A percentile compares a stretch with the other conserved stretches of the same genome.
Evolutionary conservation across 352 stramenopile genomes (phyloP).

Genomic region (Phytopythium chamaehyphon): DNA sequence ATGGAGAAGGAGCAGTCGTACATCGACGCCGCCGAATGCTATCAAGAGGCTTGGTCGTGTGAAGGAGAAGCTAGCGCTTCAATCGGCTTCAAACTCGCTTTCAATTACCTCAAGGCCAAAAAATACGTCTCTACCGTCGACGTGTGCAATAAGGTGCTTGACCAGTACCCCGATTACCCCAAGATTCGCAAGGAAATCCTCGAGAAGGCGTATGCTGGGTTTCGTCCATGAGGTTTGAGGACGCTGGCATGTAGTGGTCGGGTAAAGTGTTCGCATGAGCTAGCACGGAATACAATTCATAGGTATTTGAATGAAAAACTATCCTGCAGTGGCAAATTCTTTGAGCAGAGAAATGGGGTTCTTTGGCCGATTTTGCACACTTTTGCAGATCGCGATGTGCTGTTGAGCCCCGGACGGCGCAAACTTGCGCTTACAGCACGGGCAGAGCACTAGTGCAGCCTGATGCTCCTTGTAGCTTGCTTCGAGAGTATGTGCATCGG

Average conservation of each 20-base stretch:
- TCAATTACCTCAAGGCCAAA: slow-evolving; percentile 95
- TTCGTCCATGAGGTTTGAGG: slow-evolving; percentile 63
- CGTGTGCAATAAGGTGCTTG: slow-evolving; percentile 91
- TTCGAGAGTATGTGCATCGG: slow-evolving; percentile 52
- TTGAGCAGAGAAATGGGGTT: slow-evolving; percentile 64
- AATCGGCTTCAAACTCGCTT: slow-evolving; percentile 94
- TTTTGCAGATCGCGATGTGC: slow-evolving; percentile 85
- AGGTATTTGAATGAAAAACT: slow-evolving; percentile 4
- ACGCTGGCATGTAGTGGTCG: too few species aligned
- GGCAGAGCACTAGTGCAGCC: slow-evolving; percentile 73
- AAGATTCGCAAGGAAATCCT: slow-evolving; percentile 95
- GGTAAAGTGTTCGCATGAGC: too few species aligned
- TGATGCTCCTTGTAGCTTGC: slow-evolving; percentile 78
- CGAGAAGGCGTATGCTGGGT: slow-evolving; percentile 86
- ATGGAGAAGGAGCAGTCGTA: slow-evolving; percentile 95
- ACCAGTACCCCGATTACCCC: slow-evolving; percentile 93
- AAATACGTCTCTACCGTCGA: slow-evolving; percentile 90
- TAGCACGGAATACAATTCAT: too few species aligned
- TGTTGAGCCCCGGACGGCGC: slow-evolving; percentile 76
- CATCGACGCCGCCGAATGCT: slow-evolving; percentile 91
- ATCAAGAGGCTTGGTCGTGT: slow-evolving; percentile 87
- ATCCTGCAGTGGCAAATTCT: slow-evolving; percentile 66
- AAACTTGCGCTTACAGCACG: slow-evolving; percentile 77
- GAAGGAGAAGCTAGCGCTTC: slow-evolving; percentile 81
- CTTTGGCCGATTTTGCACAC: slow-evolving; percentile 73